A percentile compares a stretch with the other conserved stretches of the same genome.
phyloP scores from a whole-genome alignment of 2,329 filamentous ascomycete species.

The Colletotrichum sp. region DNA sequence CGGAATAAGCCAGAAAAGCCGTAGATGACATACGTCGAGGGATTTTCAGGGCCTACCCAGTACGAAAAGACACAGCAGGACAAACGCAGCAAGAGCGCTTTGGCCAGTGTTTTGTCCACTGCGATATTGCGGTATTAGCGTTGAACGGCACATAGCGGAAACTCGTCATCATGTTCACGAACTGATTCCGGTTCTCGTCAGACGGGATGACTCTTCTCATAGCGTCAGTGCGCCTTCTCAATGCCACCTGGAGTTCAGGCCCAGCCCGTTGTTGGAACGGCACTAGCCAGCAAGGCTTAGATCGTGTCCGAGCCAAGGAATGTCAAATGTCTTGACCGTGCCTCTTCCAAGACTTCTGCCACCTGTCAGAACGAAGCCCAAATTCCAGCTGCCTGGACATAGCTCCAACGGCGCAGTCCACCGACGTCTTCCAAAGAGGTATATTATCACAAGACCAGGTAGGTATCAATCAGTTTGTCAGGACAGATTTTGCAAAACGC shows the following conservation, averaged over 20 bases:
- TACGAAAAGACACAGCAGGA: neutral
- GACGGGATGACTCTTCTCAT: neutral
- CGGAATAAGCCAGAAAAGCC: neutral
- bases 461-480: neutral
- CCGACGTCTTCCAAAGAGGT: neutral
- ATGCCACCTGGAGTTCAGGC: neutral
- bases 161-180: neutral
- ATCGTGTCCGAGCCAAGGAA: neutral
- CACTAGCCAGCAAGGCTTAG: neutral
- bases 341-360: neutral
- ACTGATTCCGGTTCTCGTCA: neutral
- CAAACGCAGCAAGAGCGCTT: neutral
- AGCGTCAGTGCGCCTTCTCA: neutral
- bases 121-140: neutral
- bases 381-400: constrained; percentile 1
- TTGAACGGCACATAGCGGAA: neutral
- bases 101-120: too few species aligned
- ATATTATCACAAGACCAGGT: neutral
- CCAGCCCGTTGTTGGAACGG: neutral
- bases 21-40: neutral
- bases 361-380: neutral
- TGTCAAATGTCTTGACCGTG: neutral
- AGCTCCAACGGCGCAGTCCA: neutral
- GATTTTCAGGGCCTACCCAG: neutral
- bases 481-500: neutral